phyloP scores from a whole-genome alignment of 1,284 basidiomycete species.

The Xerocomus cyaneibrunnescens region DNA sequence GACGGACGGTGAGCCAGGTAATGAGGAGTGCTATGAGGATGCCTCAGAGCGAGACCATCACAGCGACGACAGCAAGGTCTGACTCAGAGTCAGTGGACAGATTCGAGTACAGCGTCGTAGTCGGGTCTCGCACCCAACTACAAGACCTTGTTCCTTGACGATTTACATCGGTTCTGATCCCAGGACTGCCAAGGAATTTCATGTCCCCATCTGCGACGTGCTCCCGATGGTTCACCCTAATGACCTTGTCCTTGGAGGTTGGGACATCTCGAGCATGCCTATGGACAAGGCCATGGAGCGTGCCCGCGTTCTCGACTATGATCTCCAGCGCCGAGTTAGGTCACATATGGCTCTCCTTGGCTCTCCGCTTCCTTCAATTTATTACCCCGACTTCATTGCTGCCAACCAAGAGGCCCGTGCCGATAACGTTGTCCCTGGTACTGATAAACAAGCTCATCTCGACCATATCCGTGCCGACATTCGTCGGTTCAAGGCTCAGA shows the following conservation, averaged over 20 bases:
- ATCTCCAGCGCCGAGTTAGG: slow-evolving; percentile 93
- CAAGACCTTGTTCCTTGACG: slow-evolving; percentile 94
- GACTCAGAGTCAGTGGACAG: slow-evolving; percentile 20
- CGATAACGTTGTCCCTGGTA: slow-evolving; percentile 87
- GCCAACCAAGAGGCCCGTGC: slow-evolving; percentile 97
- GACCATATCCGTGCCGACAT: slow-evolving; percentile 93
- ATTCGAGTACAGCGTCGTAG: slow-evolving; percentile 9
- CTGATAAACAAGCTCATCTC: slow-evolving; percentile 88
- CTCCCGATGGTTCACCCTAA: slow-evolving; percentile 99
- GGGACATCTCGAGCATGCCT: slow-evolving; percentile 89
- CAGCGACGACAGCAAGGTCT: slow-evolving; percentile 25
- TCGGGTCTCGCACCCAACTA: too few relatives aligned
- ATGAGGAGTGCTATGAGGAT: slow-evolving; percentile 25
- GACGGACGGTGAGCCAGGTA: slow-evolving; percentile 28
- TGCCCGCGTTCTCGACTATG: slow-evolving; percentile 93
- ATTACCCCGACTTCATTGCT: slow-evolving; percentile 95
- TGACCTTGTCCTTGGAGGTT: slow-evolving; percentile 96
- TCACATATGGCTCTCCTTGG: slow-evolving; percentile 83
- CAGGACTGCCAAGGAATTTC: slow-evolving; percentile 85
- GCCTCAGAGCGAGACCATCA: slow-evolving; percentile 30
- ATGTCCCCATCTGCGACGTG: slow-evolving; percentile 94
- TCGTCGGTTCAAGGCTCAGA: slow-evolving; percentile 85
- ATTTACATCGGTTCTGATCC: slow-evolving; percentile 89
- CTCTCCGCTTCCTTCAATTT: slow-evolving; percentile 91
- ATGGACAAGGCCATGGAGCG: slow-evolving; percentile 93